Percentiles rank a stretch among this genome's conserved stretches.
Evolutionary conservation across 2,329 filamentous ascomycete genomes (phyloP).

Genomic region (Gnomoniopsis sp.): DNA sequence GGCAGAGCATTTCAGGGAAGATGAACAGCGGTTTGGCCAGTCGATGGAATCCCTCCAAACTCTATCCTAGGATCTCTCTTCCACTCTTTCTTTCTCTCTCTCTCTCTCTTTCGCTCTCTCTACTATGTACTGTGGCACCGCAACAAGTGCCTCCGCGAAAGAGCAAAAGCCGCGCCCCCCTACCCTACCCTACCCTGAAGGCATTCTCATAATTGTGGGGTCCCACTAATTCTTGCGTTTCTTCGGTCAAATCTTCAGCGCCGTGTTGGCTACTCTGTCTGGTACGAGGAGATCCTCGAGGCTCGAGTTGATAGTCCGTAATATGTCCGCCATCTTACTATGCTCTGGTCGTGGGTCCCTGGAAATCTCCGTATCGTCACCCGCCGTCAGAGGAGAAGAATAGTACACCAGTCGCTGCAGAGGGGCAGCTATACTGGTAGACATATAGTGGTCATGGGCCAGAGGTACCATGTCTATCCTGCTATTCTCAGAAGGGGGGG

Average conservation of each 20-base stretch:
- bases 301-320: neutral
- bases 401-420: no score
- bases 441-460: no score
- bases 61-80: conserved; percentile 19
- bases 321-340: conserved; percentile 6
- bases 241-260: conserved; percentile 17
- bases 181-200: neutral
- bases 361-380: neutral
- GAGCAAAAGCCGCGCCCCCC: neutral
- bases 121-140: conserved; percentile 2
- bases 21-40: conserved; percentile 12
- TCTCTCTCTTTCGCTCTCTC: no score
- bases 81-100: no score
- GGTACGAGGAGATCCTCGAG: neutral
- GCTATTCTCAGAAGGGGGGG: conserved; percentile 10
- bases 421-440: neutral
- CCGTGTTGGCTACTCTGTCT: neutral
- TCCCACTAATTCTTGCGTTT: conserved; percentile 10
- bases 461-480: conserved; percentile 5
- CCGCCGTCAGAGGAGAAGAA: conserved; percentile 5
- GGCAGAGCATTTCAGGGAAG: conserved; percentile 17
- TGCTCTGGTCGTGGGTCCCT: neutral
- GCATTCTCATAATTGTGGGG: neutral
- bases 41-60: conserved; percentile 17
- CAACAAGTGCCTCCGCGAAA: neutral